phyloP scores from a whole-genome alignment of 2,329 filamentous ascomycete genomes.

The Microcyclosporella mali region DNA sequence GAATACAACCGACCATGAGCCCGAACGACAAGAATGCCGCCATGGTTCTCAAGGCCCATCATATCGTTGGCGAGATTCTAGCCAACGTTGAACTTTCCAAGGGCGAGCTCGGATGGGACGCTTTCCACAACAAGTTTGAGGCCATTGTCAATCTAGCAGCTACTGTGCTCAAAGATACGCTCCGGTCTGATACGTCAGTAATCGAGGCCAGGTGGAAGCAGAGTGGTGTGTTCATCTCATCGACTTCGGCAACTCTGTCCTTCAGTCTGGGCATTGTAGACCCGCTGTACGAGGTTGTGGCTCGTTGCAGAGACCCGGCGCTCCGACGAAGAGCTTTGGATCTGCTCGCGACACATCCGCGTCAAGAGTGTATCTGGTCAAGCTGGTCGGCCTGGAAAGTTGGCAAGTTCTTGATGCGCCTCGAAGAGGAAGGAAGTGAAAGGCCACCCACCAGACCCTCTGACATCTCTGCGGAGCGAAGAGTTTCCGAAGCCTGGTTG shows the following conservation, averaged over 20 bases:
- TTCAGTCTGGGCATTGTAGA: slow-evolving; percentile 21
- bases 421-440: slow-evolving; percentile 17
- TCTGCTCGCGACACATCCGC: slow-evolving; percentile 19
- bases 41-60: slow-evolving; percentile 23
- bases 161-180: slow-evolving; percentile 13
- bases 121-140: slow-evolving; percentile 16
- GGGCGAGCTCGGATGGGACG: slow-evolving; percentile 21
- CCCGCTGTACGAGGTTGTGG: slow-evolving; percentile 22
- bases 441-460: slow-evolving; percentile 6
- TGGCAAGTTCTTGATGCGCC: slow-evolving; percentile 19
- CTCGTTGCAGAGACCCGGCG: slow-evolving; percentile 19
- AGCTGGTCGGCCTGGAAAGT: slow-evolving; percentile 24
- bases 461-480: slow-evolving; percentile 12
- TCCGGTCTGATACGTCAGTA: slow-evolving; percentile 6
- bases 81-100: slow-evolving; percentile 18
- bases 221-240: slow-evolving; percentile 14
- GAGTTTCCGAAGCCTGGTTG: slow-evolving; percentile 16
- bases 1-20: slow-evolving; percentile 8
- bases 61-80: slow-evolving; percentile 21
- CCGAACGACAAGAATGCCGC: slow-evolving; percentile 16
- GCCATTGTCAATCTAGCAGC: slow-evolving; percentile 22
- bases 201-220: slow-evolving; percentile 17
- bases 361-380: slow-evolving; percentile 22
- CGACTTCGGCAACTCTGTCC: slow-evolving; percentile 13
- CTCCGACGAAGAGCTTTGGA: slow-evolving; percentile 18